A percentile compares a stretch with the other conserved stretches of the same genome.
Conservation (phyloP, 1,284 basidiomycete genomes). For the Ceratobasidium sp. region DNA sequence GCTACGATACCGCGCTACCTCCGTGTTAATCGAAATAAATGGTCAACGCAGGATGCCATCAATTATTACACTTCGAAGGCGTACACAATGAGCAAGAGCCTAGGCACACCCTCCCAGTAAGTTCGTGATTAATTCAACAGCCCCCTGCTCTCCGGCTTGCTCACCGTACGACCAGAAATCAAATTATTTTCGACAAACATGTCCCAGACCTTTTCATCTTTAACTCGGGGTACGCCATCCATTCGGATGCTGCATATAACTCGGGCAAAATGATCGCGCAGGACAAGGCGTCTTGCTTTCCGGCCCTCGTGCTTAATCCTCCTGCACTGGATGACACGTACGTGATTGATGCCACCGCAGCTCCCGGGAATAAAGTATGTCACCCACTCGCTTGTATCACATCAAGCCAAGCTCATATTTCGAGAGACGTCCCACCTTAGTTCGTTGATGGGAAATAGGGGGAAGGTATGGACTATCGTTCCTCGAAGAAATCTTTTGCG, state of each 20-base stretch:
- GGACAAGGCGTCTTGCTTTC: constrained; percentile 98
- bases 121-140: not conserved
- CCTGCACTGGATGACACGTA: constrained; percentile 62
- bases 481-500: not conserved
- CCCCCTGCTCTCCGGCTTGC: not conserved
- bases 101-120: not conserved
- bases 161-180: constrained; percentile 57
- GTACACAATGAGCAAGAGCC: constrained; percentile 58
- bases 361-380: constrained; percentile 89
- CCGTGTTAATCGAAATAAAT: constrained; percentile 81
- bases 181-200: constrained; percentile 79
- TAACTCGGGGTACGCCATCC: constrained; percentile 70
- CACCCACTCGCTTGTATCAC: not conserved
- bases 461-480: constrained; percentile 65
- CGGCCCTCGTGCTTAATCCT: constrained; percentile 81
- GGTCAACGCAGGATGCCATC: constrained; percentile 70
- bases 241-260: constrained; percentile 70
- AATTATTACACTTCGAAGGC: constrained; percentile 65
- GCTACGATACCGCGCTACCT: constrained; percentile 86
- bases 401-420: not conserved
- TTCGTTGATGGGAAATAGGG: constrained; percentile 83
- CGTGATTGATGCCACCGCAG: constrained; percentile 95
- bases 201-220: constrained; percentile 85
- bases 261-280: constrained; percentile 90
- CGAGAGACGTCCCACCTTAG: constrained; percentile 87